These are phyloP conservation scores for Trichophyton mentagrophytes DNA, from an alignment of 2,329 filamentous ascomycete species.

Conservation along the genomic window DNA sequence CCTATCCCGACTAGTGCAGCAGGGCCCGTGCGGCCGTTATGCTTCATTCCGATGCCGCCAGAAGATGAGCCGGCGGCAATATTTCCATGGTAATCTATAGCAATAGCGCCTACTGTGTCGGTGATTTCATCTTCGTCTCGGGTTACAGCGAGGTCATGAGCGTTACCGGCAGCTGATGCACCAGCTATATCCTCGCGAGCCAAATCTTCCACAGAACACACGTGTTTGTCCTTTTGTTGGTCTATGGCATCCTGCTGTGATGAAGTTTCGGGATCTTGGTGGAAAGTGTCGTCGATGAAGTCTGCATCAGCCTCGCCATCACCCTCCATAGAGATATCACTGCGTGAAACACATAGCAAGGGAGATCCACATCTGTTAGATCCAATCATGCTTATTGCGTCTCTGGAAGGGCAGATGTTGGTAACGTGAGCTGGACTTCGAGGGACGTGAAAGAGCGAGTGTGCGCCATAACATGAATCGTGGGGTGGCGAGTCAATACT, in stretches of 20 bases:
- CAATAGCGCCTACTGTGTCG: slow-evolving; percentile 93
- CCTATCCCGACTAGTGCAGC: slow-evolving; percentile 88
- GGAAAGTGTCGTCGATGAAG: slow-evolving; percentile 1
- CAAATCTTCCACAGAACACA: neutral
- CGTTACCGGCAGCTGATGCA: neutral
- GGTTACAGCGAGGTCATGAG: neutral
- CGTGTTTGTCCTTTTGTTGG: neutral
- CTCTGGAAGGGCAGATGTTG: neutral
- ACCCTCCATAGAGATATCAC: neutral
- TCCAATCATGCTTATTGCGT: neutral
- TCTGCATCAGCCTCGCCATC: neutral
- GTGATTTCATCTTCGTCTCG: slow-evolving; percentile 52
- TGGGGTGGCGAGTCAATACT: slow-evolving; percentile 5
- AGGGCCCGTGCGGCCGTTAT: slow-evolving; percentile 77
- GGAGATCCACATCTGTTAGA: slow-evolving; percentile 1
- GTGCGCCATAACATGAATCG: neutral
- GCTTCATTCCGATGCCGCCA: slow-evolving; percentile 97
- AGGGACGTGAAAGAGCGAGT: slow-evolving; percentile 4
- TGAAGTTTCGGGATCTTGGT: neutral
- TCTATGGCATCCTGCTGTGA: neutral
- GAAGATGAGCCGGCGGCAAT: slow-evolving; percentile 95
- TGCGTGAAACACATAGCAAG: neutral
- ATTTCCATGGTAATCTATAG: slow-evolving; percentile 69
- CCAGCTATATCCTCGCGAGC: neutral
- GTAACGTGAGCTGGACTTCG: neutral